Percentiles rank a stretch among this genome's conserved stretches.
Evolutionary conservation across 495 filamentous ascomycete genomes (phyloP).

Genomic region (Talaromyces proteolyticus): DNA sequence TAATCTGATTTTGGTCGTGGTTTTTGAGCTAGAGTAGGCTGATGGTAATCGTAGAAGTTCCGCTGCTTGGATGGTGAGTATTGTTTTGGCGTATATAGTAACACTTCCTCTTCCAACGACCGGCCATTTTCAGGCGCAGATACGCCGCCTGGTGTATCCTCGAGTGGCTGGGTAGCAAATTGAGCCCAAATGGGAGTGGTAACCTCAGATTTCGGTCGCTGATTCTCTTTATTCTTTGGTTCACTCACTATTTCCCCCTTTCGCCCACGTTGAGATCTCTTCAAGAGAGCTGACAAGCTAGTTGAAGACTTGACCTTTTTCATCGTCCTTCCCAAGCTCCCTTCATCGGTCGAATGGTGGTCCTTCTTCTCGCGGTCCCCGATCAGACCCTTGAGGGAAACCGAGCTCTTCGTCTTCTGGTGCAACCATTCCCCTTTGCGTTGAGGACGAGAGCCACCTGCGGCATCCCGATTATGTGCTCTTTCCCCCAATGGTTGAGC

Average conservation of each 20-base stretch:
- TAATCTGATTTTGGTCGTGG: conserved; percentile 50
- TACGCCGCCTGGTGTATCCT: conserved; percentile 28
- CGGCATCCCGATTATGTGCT: conserved; percentile 31
- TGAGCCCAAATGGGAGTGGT: conserved; percentile 75
- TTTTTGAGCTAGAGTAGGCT: conserved; percentile 46
- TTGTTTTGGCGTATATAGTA: conserved; percentile 53
- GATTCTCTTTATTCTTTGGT: conserved; percentile 67
- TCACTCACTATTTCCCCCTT: conserved; percentile 43
- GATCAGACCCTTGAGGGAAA: conserved; percentile 57
- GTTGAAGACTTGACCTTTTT: conserved; percentile 85
- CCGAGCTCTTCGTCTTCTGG: conserved; percentile 62
- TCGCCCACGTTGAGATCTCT: conserved; percentile 36
- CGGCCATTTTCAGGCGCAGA: conserved; percentile 32
- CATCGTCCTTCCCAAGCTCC: conserved; percentile 15
- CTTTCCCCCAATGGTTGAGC: conserved; percentile 28
- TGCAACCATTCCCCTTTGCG: conserved; percentile 32
- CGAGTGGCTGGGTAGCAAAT: conserved; percentile 47
- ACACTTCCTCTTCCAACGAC: conserved; percentile 51
- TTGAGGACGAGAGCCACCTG: conserved; percentile 17
- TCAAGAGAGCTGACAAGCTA: conserved; percentile 57
- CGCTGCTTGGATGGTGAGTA: conserved; percentile 62
- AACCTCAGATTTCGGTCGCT: conserved; percentile 42
- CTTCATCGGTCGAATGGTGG: conserved; percentile 27
- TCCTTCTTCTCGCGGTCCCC: conserved; percentile 50
- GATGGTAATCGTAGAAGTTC: conserved; percentile 53